Percentiles rank a stretch among this genome's conserved stretches.
These are phyloP conservation scores for Penicillium psychrosexuale DNA, from an alignment of 2,329 filamentous ascomycete genomes.

Conservation along the genomic window DNA sequence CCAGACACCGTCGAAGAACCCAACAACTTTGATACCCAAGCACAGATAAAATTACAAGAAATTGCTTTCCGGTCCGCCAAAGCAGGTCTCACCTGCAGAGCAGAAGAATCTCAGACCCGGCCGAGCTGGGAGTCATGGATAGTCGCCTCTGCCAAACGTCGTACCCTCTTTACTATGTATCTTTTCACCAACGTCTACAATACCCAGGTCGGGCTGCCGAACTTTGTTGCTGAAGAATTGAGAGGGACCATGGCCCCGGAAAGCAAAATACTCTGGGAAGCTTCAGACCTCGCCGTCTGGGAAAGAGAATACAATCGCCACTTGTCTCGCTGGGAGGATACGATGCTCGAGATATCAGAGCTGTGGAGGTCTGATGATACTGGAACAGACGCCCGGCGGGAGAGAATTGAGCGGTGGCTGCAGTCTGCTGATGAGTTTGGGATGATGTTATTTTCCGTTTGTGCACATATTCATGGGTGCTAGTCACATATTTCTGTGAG, in stretches of 20 bases:
- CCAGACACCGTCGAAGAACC: constrained; percentile 31
- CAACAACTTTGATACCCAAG: constrained; percentile 28
- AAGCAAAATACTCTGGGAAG: constrained; percentile 46
- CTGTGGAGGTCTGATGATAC: constrained; percentile 47
- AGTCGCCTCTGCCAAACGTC: constrained; percentile 51
- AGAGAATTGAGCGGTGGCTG: constrained; percentile 51
- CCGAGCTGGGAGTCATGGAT: constrained; percentile 57
- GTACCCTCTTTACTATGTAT: constrained; percentile 53
- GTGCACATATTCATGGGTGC: constrained; percentile 29
- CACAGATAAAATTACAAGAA: constrained; percentile 52
- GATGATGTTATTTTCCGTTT: constrained; percentile 51
- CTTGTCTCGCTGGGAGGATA: constrained; percentile 44
- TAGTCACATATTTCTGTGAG: background rate
- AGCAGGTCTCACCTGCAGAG: constrained; percentile 45
- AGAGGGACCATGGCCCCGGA: constrained; percentile 44
- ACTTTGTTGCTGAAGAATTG: constrained; percentile 52
- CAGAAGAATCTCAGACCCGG: constrained; percentile 39
- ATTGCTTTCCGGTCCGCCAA: constrained; percentile 44
- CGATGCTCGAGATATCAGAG: constrained; percentile 48
- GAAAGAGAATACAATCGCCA: constrained; percentile 44
- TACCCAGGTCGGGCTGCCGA: constrained; percentile 44
- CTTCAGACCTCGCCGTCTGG: constrained; percentile 41
- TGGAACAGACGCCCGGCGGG: constrained; percentile 30
- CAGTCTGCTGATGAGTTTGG: constrained; percentile 54
- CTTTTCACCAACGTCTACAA: constrained; percentile 53